Conservation (phyloP, 1,139 yeast genomes). For the Zygoascus sp. region DNA sequence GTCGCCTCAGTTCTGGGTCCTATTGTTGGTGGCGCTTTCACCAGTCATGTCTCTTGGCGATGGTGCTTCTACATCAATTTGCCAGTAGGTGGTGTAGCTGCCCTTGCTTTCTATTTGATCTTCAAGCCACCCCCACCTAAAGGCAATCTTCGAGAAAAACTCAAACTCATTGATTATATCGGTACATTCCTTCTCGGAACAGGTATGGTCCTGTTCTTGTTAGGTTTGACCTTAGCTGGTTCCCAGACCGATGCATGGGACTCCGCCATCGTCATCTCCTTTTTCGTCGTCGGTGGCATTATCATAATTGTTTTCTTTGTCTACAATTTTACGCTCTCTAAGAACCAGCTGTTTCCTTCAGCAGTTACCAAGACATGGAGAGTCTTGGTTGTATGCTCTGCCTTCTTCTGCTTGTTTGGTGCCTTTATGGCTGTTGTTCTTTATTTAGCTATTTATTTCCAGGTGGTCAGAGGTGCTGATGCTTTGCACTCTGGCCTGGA, state of each 20-base stretch:
- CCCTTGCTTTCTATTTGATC: slow-evolving; percentile 36
- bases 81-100: slow-evolving; percentile 59
- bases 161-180: slow-evolving; percentile 43
- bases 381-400: no score
- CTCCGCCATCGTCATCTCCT: slow-evolving; percentile 51
- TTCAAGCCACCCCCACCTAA: slow-evolving; percentile 46
- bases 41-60: slow-evolving; percentile 59
- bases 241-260: slow-evolving; percentile 39
- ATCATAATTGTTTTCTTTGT: slow-evolving; percentile 39
- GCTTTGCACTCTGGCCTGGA: slow-evolving; percentile 55
- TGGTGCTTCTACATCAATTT: slow-evolving; percentile 73
- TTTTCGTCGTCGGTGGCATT: slow-evolving; percentile 50
- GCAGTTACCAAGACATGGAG: slow-evolving; percentile 31
- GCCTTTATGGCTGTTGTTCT: slow-evolving; percentile 38
- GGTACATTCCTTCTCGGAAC: slow-evolving; percentile 30
- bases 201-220: slow-evolving; percentile 30
- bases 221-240: slow-evolving; percentile 54
- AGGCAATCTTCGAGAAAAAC: slow-evolving; percentile 41
- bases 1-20: slow-evolving; percentile 61
- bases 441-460: slow-evolving; percentile 50
- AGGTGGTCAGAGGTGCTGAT: slow-evolving; percentile 43
- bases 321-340: slow-evolving; percentile 46
- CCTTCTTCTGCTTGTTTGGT: slow-evolving; percentile 37
- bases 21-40: slow-evolving; percentile 54
- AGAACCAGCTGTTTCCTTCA: slow-evolving; percentile 37